phyloP scores from a whole-genome alignment of 352 stramenopile genomes.

The Thraustochytrium sp. region DNA sequence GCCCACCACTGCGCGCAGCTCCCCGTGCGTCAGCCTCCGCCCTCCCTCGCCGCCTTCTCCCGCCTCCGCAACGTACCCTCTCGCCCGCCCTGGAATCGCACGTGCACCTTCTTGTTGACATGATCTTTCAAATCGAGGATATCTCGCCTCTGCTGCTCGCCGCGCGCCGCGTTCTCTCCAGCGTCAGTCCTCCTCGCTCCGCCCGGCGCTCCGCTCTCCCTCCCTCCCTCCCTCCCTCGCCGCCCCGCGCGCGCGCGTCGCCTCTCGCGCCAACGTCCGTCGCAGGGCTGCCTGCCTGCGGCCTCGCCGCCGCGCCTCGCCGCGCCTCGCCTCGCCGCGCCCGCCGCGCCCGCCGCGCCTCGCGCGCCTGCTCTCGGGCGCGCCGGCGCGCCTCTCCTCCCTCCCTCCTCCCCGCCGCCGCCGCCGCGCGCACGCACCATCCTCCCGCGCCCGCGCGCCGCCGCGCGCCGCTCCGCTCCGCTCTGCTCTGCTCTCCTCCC shows the following conservation, averaged over 20 bases:
- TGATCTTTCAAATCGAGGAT: slow-evolving; percentile 90
- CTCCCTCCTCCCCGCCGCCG: too few relatives aligned
- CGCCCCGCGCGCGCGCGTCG: too few relatives aligned
- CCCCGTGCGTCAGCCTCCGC: slow-evolving; percentile 54
- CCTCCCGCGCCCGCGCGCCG: too few relatives aligned
- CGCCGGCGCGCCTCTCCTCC: too few relatives aligned
- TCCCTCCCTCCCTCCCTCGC: neutral
- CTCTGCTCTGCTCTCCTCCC: neutral
- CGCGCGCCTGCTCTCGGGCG: slow-evolving; percentile 38
- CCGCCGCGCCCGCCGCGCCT: too few relatives aligned
- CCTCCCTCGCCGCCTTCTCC: neutral
- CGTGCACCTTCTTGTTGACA: slow-evolving; percentile 84
- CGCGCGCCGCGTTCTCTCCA: neutral
- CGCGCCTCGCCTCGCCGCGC: too few relatives aligned
- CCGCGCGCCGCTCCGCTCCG: too few relatives aligned
- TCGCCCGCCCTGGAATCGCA: slow-evolving; percentile 84
- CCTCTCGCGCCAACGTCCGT: too few relatives aligned
- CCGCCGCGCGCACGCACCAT: neutral
- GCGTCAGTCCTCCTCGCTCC: too few relatives aligned
- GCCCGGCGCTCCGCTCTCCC: too few relatives aligned
- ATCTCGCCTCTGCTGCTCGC: slow-evolving; percentile 48
- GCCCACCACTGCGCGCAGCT: slow-evolving; percentile 55
- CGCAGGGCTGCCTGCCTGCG: neutral
- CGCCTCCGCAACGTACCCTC: neutral
- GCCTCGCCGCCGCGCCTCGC: too few relatives aligned